Base-by-base conservation (phyloP, 208 protist genomes). In the Wallacemonas sp. region DNA sequence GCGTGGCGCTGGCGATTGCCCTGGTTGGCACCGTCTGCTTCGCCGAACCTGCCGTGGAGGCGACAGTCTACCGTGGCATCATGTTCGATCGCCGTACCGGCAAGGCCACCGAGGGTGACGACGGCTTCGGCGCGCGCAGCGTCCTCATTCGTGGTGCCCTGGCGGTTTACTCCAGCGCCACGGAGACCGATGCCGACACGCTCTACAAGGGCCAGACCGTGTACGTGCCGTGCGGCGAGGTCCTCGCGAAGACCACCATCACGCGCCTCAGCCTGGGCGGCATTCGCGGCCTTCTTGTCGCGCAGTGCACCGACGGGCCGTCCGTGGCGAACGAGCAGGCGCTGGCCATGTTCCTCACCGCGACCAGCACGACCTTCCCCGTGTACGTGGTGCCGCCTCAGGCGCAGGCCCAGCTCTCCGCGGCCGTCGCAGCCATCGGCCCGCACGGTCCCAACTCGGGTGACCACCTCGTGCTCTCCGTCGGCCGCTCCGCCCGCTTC, bases 121-220 rank as follows among this genome's bases (percentile, higher is more conserved):
- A 17, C 2, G 56, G 55, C 12, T 83, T 75, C 56, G 85, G 85
- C 43, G 85, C 81, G 29, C 76, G 80, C 34, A 34, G 56, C 14
- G 72, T 77, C 16, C 70, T 93, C 17, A 74, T 93, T 39, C 83
- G 84, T 1, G 87, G 87, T 11, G 62, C 70, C 21, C 61, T 91
- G 33, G 49, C 65, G 14, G 62, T 55, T 11, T 91, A 84, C 68
- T 52, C 52, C 43, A 36, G 75, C 9, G 48, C 56, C 27, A 33
- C 9, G 14, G 47, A 47, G 54, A 29, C 17, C 29, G 11, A 62
- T 14, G 19, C 54, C 2, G 34, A 49, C 39, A 43, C 52, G 6
- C 4, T 36, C 12, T 80, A 94, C 64, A 21, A 26, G 1, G 32
- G 58, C 29, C 62, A 75, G 32, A 94, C 85, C 9, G 80, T 94